Base-by-base conservation (phyloP, 805 yeast genomes). In the Metschnikowia noctiluminum region DNA sequence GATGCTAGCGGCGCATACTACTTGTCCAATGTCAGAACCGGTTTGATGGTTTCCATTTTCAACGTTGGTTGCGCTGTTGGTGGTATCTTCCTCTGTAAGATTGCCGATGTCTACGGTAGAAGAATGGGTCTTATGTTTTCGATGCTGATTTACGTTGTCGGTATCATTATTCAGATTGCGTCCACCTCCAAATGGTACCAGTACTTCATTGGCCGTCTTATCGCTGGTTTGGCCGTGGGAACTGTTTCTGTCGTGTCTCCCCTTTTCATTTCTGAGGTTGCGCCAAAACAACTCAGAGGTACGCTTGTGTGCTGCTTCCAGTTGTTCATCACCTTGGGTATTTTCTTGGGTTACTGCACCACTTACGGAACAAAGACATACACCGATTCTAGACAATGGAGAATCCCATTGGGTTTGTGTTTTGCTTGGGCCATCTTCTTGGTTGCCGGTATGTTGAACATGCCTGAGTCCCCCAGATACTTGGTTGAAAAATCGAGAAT, bases 61-160 rank as follows among this genome's bases (percentile, higher is more conserved):
- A 82, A 83, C 64, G 69, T 82, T 57, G 88, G 88, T 50, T 83
- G 89, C 72, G 87, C 87, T 45, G 68, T 85, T 49, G 92, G 91
- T 64, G 86, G 88, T 66, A 61, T 85, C 27, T 66, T 78, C 45
- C 67, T 84, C 38, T 76, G 83, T 49, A 81, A 76, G 60, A 51
- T 73, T 31, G 87, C 80, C 62, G 89, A 85, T 60, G 61, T 69
- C 26, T 69, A 68, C 53, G 89, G 89, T 56, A 75, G 89, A 69
- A 80, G 81, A 63, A 52, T 62, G 43, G 85, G 84, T 55, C 65
- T 84, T 38, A 74, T 74, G 72, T 51, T 70, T 38, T 72, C 82
- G 48, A 74, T 82, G 76, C 62, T 70, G 28, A 71, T 84, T 45
- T 84, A 83, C 63, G 74, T 80, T 45, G 70, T 81, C 41, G 90